These are phyloP conservation scores for Plasmodium knowlesi DNA, from an alignment of 169 alveolate genomes.

Conservation along the genomic window DNA sequence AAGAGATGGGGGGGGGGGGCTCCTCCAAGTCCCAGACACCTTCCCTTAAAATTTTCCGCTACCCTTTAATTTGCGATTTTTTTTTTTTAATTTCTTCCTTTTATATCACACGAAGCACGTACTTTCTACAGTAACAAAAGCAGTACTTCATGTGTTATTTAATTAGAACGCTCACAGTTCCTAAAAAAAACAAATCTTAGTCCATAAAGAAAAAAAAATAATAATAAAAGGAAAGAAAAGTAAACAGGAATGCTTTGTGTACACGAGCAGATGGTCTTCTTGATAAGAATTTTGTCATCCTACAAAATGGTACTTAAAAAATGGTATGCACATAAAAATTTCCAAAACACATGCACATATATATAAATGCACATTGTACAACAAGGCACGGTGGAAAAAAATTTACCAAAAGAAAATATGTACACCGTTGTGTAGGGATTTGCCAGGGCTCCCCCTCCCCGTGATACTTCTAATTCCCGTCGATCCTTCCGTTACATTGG, in stretches of 20 bases:
- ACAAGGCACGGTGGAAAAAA: not conserved
- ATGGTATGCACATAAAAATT: not conserved
- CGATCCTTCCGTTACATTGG: not conserved
- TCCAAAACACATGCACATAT: not conserved
- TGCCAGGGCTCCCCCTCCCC: not conserved
- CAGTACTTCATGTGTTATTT: not conserved
- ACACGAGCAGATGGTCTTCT: not conserved
- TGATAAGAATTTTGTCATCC: constrained; percentile 1
- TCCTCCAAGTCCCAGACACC: not conserved
- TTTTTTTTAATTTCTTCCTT: not conserved
- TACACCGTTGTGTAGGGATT: not conserved
- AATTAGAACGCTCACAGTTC: not conserved
- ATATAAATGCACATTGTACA: not conserved
- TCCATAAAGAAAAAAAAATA: not conserved
- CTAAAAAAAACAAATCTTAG: not conserved
- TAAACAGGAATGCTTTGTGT: not conserved
- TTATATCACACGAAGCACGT: not conserved
- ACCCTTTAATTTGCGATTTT: not conserved
- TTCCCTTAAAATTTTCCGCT: too few species aligned
- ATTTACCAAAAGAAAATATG: not conserved
- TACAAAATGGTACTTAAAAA: not conserved
- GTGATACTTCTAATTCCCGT: not conserved
- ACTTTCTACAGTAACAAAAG: not conserved
- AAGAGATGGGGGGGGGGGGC: not conserved
- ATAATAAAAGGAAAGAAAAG: not conserved